These are phyloP conservation scores for Fragaria nilgerrensis DNA, from an alignment of 306 rosid species.

Conservation along the genomic window DNA sequence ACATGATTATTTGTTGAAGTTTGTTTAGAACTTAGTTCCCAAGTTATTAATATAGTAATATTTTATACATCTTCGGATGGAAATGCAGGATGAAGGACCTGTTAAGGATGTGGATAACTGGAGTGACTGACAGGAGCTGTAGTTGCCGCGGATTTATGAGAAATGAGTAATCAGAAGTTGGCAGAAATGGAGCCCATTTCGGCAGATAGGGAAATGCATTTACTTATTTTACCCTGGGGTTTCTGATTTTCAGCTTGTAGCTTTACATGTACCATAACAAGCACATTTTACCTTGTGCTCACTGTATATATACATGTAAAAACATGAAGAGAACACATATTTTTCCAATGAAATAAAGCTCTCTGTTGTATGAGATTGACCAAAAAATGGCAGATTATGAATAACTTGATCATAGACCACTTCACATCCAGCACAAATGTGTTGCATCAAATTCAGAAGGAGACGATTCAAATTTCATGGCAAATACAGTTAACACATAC, in stretches of 20 bases:
- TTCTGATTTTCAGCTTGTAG: not conserved
- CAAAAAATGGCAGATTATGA: too few species aligned
- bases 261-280: not conserved
- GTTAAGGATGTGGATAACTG: constrained; percentile 68
- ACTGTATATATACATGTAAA: not conserved
- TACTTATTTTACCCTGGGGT: not conserved
- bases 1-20: constrained; percentile 9
- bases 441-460: not conserved
- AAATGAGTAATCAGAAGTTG: not conserved
- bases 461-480: not conserved
- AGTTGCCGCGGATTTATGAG: not conserved
- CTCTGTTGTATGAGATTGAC: not conserved
- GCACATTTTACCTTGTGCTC: not conserved
- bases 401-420: too few species aligned
- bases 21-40: not conserved
- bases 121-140: constrained; percentile 54
- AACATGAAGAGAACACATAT: not conserved
- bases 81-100: constrained; percentile 55
- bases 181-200: not conserved
- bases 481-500: not conserved
- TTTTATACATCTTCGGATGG: constrained; percentile 36
- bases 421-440: not conserved
- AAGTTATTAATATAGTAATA: constrained; percentile 15
- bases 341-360: not conserved
- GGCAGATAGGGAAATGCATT: not conserved